Percentiles rank a stretch among this genome's conserved stretches.
Evolutionary conservation across 2,329 filamentous ascomycete species (phyloP).

Genomic region (Colletotrichum endophyticum): DNA sequence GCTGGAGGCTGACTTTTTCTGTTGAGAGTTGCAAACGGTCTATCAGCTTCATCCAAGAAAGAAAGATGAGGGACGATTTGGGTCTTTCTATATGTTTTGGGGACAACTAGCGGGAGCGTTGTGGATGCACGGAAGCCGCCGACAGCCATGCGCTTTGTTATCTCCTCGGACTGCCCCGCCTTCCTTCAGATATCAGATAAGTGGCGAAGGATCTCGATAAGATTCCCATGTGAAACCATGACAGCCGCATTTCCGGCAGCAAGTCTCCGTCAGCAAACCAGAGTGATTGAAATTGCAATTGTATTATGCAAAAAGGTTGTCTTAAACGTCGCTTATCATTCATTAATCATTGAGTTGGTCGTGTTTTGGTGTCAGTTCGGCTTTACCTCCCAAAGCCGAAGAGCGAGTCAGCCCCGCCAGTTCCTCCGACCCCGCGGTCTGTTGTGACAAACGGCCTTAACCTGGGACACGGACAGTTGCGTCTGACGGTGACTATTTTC

Average conservation of each 20-base stretch:
- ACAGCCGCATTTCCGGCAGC: neutral
- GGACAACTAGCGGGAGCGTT: neutral
- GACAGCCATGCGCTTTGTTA: neutral
- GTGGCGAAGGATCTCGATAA: neutral
- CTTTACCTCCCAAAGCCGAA: neutral
- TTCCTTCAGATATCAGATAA: neutral
- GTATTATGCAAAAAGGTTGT: neutral
- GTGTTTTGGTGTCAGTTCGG: neutral
- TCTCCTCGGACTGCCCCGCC: slow-evolving; percentile 10
- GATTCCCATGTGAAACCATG: neutral
- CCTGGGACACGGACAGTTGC: neutral
- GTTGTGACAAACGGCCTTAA: neutral
- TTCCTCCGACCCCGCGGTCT: neutral
- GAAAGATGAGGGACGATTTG: fast-evolving
- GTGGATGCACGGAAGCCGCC: slow-evolving; percentile 15
- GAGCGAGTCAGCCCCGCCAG: neutral
- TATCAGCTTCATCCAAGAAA: neutral
- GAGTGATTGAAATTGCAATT: neutral
- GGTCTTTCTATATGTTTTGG: neutral
- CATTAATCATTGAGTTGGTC: neutral
- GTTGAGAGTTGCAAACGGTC: neutral
- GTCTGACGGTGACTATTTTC: no score
- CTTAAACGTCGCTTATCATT: neutral
- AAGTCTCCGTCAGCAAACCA: neutral
- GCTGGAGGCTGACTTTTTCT: neutral